phyloP scores from a whole-genome alignment of 192 early-diverging fungal species.

The Endogone sp. region DNA sequence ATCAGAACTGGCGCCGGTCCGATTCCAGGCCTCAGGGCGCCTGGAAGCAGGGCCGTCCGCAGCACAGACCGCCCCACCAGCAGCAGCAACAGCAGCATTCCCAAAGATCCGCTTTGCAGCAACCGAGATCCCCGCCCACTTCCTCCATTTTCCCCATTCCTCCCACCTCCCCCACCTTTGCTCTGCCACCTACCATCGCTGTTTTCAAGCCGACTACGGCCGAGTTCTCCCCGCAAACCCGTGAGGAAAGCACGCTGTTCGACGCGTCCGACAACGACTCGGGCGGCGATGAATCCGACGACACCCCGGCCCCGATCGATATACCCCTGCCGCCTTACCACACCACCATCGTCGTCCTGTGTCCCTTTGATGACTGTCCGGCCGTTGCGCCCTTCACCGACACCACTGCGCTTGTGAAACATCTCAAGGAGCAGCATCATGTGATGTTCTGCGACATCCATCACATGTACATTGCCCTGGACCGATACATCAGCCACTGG shows the following conservation, averaged over 20 bases:
- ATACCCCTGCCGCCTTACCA: conserved; percentile 43
- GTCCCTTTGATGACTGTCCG: conserved; percentile 61
- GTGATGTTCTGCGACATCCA: conserved; percentile 65
- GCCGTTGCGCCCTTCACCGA: conserved; percentile 44
- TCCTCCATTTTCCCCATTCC: too few relatives aligned
- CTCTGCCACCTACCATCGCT: too few relatives aligned
- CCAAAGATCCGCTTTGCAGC: background rate
- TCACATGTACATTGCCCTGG: conserved; percentile 74
- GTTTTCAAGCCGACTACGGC: background rate
- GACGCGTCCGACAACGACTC: conserved; percentile 19
- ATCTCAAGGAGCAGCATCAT: conserved; percentile 62
- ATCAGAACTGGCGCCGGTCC: background rate
- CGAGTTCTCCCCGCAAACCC: background rate
- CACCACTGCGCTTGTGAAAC: conserved; percentile 59
- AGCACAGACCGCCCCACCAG: background rate
- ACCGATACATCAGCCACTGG: conserved; percentile 75
- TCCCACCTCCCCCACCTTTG: too few relatives aligned
- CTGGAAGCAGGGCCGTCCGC: background rate
- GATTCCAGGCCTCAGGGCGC: background rate
- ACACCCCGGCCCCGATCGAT: conserved; percentile 24
- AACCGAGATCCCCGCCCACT: background rate
- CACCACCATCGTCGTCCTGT: conserved; percentile 52
- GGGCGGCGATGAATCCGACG: conserved; percentile 16
- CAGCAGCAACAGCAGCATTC: background rate
- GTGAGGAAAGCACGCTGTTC: background rate